Percentiles rank a stretch among this genome's conserved stretches.
Conservation (phyloP, 2,329 filamentous ascomycete species). For the Colletotrichum spinosum region DNA sequence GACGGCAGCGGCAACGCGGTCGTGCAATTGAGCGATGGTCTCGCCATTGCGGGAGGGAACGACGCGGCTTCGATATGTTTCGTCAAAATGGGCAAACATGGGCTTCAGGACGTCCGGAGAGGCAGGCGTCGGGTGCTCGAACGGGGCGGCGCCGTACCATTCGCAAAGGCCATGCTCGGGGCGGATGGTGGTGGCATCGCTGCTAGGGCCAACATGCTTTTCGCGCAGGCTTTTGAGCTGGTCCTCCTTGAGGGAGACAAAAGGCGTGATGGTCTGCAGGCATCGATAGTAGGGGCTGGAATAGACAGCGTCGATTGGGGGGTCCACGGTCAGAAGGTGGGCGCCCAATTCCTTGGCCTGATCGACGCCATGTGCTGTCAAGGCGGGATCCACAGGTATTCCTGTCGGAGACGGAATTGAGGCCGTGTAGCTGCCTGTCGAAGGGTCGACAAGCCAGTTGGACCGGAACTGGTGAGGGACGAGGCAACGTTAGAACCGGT, state of each 20-base stretch:
- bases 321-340: slow-evolving; percentile 71
- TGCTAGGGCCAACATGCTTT: slow-evolving; percentile 23
- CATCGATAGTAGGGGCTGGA: slow-evolving; percentile 89
- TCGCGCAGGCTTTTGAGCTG: slow-evolving; percentile 33
- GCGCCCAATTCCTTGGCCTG: slow-evolving; percentile 83
- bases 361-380: slow-evolving; percentile 86
- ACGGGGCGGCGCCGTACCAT: slow-evolving; percentile 90
- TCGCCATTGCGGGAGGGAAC: slow-evolving; percentile 82
- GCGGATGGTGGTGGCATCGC: slow-evolving; percentile 55
- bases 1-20: slow-evolving; percentile 79
- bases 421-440: slow-evolving; percentile 81
- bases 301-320: slow-evolving; percentile 82
- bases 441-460: slow-evolving; percentile 86
- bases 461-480: slow-evolving; percentile 77
- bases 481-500: slow-evolving; percentile 32
- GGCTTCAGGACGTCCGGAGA: slow-evolving; percentile 68
- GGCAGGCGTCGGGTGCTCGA: slow-evolving; percentile 86
- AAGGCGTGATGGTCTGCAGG: slow-evolving; percentile 83
- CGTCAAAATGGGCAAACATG: slow-evolving; percentile 75
- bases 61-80: slow-evolving; percentile 70
- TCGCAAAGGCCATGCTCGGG: slow-evolving; percentile 76
- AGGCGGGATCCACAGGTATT: slow-evolving; percentile 86
- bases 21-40: slow-evolving; percentile 81
- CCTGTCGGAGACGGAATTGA: slow-evolving; percentile 84
- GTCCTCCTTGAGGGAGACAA: slow-evolving; percentile 59